Percentiles rank a stretch among this genome's conserved stretches.
Evolutionary conservation across 352 stramenopile species (phyloP).

Genomic region (Phytophthora podocarpi): DNA sequence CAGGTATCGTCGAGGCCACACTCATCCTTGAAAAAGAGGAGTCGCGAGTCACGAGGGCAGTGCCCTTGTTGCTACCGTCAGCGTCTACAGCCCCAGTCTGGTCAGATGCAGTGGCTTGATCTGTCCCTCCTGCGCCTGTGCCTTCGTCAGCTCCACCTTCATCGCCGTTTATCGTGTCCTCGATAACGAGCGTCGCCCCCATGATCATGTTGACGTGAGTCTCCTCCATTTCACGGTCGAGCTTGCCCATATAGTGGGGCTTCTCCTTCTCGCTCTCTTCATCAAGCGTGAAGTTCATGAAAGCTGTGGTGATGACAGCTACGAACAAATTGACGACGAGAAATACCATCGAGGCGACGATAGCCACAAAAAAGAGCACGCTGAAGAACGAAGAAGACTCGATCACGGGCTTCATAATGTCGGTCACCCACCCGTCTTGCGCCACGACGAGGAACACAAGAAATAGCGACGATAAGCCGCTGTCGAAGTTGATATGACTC

Average conservation of each 20-base stretch:
- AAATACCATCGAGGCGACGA: slow-evolving; percentile 81
- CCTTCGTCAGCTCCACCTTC: not conserved
- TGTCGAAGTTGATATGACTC: slow-evolving; percentile 74
- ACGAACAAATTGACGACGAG: slow-evolving; percentile 86
- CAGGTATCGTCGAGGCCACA: slow-evolving; percentile 1
- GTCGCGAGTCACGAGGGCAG: slow-evolving; percentile 8
- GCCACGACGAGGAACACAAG: slow-evolving; percentile 82
- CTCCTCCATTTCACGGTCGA: slow-evolving; percentile 63
- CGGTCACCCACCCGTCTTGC: slow-evolving; percentile 75
- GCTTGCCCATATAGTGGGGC: slow-evolving; percentile 55
- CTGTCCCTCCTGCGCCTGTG: not conserved
- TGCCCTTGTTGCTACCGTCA: not conserved
- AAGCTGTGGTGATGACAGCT: slow-evolving; percentile 82
- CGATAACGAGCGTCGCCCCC: slow-evolving; percentile 77
- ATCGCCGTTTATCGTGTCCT: slow-evolving; percentile 38
- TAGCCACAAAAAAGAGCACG: slow-evolving; percentile 70
- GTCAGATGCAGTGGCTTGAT: not conserved
- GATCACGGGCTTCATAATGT: slow-evolving; percentile 83
- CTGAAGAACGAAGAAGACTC: slow-evolving; percentile 61
- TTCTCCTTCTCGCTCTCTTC: slow-evolving; percentile 42
- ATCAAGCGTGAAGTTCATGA: slow-evolving; percentile 83
- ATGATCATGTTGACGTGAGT: slow-evolving; percentile 85
- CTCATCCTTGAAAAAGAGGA: slow-evolving; percentile 19
- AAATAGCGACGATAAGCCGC: slow-evolving; percentile 67
- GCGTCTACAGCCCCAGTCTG: not conserved